Evolutionary conservation across 2,329 filamentous ascomycete genomes (phyloP).

Genomic region (Gaeumannomyces tritici): DNA sequence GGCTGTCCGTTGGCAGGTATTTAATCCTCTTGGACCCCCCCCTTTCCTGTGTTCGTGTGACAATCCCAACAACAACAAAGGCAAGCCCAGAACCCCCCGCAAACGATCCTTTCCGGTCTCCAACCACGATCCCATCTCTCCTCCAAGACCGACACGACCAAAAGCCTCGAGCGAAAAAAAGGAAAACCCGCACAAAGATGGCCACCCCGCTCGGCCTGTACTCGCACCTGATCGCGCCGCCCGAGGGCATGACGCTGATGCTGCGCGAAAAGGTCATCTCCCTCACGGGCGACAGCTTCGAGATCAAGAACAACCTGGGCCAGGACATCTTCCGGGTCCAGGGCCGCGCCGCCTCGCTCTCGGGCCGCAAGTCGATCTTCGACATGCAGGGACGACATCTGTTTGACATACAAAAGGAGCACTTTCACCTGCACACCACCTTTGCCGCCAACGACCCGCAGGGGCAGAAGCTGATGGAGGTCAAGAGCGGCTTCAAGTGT

Average conservation of each 20-base stretch:
- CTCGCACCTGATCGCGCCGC: not conserved
- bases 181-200: not conserved
- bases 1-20: too few species aligned
- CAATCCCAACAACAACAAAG: too few species aligned
- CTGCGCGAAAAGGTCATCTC: conserved; percentile 55
- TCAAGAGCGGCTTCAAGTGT: conserved; percentile 45
- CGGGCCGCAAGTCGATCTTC: conserved; percentile 43
- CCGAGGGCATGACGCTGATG: conserved; percentile 30
- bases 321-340: conserved; percentile 44
- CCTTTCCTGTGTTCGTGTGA: too few species aligned
- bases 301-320: conserved; percentile 45
- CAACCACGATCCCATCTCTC: not conserved
- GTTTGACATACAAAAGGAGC: conserved; percentile 48
- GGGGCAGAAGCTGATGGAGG: conserved; percentile 38
- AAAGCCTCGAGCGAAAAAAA: not conserved
- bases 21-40: too few species aligned
- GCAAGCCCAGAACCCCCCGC: too few species aligned
- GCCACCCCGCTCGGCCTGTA: not conserved
- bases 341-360: conserved; percentile 42
- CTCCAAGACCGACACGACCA: not conserved
- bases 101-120: too few species aligned
- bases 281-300: conserved; percentile 54
- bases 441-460: conserved; percentile 37
- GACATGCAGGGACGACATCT: conserved; percentile 44
- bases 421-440: conserved; percentile 37